A percentile compares a stretch with the other conserved stretches of the same genome.
These are phyloP conservation scores for Pleurostoma richardsiae DNA, from an alignment of 2,329 filamentous ascomycete genomes.

Conservation along the genomic window DNA sequence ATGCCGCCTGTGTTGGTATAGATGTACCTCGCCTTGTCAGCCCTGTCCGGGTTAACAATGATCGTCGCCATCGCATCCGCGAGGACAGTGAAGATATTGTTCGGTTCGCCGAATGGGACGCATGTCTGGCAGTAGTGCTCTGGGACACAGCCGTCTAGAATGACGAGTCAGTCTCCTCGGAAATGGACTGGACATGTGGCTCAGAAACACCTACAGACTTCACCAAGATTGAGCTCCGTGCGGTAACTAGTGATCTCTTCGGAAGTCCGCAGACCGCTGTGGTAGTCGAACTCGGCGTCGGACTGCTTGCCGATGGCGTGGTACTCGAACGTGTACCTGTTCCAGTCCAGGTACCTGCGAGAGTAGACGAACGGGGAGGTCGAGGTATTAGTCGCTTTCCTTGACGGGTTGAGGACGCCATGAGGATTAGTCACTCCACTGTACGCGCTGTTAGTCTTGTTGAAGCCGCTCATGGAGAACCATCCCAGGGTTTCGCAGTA, in stretches of 20 bases:
- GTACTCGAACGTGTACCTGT: conserved; percentile 59
- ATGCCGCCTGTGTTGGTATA: conserved; percentile 57
- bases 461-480: conserved; percentile 58
- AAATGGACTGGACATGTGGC: too few species aligned
- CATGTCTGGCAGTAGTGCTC: conserved; percentile 54
- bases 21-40: conserved; percentile 46
- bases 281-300: conserved; percentile 11
- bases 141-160: conserved; percentile 50
- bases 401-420: conserved; percentile 31
- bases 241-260: conserved; percentile 33
- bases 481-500: conserved; percentile 68
- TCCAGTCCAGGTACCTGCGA: conserved; percentile 65
- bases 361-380: conserved; percentile 40
- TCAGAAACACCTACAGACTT: conserved; percentile 27
- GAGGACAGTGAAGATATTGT: conserved; percentile 51
- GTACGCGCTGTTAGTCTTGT: conserved; percentile 36
- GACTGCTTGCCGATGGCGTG: conserved; percentile 41
- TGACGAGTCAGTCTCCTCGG: background rate
- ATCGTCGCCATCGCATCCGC: conserved; percentile 42
- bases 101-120: conserved; percentile 43
- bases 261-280: conserved; percentile 12
- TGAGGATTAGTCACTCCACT: conserved; percentile 25
- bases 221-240: conserved; percentile 47
- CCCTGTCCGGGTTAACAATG: conserved; percentile 47
- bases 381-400: conserved; percentile 30